phyloP scores from a whole-genome alignment of 768 basidiomycete genomes.

The Ephemerocybe angulata region DNA sequence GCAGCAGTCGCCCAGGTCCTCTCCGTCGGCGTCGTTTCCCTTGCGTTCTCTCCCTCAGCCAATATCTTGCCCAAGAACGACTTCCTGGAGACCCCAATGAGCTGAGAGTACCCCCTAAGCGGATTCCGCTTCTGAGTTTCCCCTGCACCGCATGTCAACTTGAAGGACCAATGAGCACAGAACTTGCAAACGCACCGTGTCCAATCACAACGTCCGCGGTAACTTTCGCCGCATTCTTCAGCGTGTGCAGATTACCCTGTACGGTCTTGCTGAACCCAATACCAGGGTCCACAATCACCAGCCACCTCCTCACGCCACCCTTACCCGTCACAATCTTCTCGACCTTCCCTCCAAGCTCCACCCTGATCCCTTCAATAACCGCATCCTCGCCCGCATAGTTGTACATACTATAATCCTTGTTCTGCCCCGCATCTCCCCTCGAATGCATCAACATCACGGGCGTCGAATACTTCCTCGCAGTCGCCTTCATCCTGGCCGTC shows the following conservation, averaged over 20 bases:
- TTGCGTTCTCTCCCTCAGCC: slow-evolving; percentile 44
- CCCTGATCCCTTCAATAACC: slow-evolving; percentile 63
- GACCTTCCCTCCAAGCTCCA: slow-evolving; percentile 71
- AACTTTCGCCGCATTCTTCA: slow-evolving; percentile 49
- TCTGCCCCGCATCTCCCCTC: slow-evolving; percentile 71
- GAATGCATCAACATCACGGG: slow-evolving; percentile 96
- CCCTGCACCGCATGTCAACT: slow-evolving; percentile 10
- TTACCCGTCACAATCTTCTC: slow-evolving; percentile 58
- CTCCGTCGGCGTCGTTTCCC: slow-evolving; percentile 59
- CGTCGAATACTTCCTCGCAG: slow-evolving; percentile 60
- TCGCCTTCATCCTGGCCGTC: slow-evolving; percentile 58
- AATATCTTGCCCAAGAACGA: slow-evolving; percentile 76
- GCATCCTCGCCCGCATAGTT: slow-evolving; percentile 36
- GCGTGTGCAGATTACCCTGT: slow-evolving; percentile 66
- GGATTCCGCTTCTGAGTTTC: slow-evolving; percentile 36
- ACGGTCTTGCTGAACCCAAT: slow-evolving; percentile 90
- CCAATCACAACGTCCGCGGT: slow-evolving; percentile 38
- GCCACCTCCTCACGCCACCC: slow-evolving; percentile 81
- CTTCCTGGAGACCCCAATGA: slow-evolving; percentile 83
- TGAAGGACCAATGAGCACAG: background rate
- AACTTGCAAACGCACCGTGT: slow-evolving; percentile 18
- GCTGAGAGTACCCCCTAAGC: slow-evolving; percentile 54
- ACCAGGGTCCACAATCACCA: slow-evolving; percentile 87
- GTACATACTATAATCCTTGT: slow-evolving; percentile 63
- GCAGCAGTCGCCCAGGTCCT: slow-evolving; percentile 78